phyloP scores from a whole-genome alignment of 108 stramenopile genomes.

The Pseudonitzschia multistriata region DNA sequence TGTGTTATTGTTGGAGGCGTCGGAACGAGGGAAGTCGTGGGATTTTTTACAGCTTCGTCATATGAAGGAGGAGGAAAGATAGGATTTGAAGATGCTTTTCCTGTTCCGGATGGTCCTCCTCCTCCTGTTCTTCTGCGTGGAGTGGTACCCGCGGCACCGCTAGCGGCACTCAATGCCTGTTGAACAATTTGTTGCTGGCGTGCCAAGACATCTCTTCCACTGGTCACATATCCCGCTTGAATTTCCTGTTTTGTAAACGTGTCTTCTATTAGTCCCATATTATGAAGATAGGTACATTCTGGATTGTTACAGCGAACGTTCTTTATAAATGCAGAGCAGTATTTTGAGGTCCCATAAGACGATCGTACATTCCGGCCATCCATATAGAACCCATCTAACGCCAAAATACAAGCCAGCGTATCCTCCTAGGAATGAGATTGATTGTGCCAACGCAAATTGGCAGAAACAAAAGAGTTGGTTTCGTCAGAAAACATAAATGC shows the following conservation, averaged over 20 bases:
- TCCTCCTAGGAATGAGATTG: slow-evolving; percentile 61
- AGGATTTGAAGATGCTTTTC: slow-evolving; percentile 61
- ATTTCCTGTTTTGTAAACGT: slow-evolving; percentile 93
- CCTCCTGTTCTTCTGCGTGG: slow-evolving; percentile 66
- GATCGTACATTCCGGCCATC: slow-evolving; percentile 92
- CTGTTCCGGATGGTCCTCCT: slow-evolving; percentile 85
- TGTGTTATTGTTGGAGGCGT: slow-evolving; percentile 44
- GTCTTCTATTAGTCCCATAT: slow-evolving; percentile 94
- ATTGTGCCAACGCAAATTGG: neutral
- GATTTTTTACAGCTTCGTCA: slow-evolving; percentile 62
- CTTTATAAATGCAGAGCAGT: slow-evolving; percentile 97
- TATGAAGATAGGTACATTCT: slow-evolving; percentile 97
- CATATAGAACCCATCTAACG: slow-evolving; percentile 86
- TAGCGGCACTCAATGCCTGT: slow-evolving; percentile 56
- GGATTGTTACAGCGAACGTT: slow-evolving; percentile 96
- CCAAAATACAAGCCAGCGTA: slow-evolving; percentile 84
- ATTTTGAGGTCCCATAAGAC: slow-evolving; percentile 98
- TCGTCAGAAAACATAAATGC: neutral
- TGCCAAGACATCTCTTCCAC: slow-evolving; percentile 81
- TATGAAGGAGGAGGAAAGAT: slow-evolving; percentile 83
- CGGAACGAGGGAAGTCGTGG: slow-evolving; percentile 38
- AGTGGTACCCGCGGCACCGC: slow-evolving; percentile 44
- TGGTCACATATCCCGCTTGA: slow-evolving; percentile 90
- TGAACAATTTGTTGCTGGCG: slow-evolving; percentile 84
- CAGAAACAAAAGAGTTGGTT: slow-evolving; percentile 3